These are phyloP conservation scores for Wickerhamomyces strasburgensis DNA, from an alignment of 805 yeast species.

Conservation along the genomic window DNA sequence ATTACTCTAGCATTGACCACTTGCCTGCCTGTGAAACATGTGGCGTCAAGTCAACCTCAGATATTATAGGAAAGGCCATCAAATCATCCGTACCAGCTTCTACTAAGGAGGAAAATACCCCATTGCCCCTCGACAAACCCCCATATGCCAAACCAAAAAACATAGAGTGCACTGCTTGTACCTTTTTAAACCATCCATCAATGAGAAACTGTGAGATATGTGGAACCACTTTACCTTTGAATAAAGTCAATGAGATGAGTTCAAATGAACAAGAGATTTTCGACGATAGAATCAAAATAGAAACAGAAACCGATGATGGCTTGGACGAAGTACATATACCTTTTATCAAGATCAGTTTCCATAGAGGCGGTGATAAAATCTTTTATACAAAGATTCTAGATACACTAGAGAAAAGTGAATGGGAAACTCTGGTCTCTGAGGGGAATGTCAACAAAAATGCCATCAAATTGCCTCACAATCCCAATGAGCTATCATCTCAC, in stretches of 20 bases:
- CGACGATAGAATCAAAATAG: constrained; percentile 29
- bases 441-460: constrained; percentile 27
- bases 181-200: constrained; percentile 80
- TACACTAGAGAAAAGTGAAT: constrained; percentile 44
- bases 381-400: constrained; percentile 44
- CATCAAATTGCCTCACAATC: constrained; percentile 7
- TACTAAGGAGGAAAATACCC: too few relatives aligned
- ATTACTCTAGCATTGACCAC: constrained; percentile 21
- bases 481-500: constrained; percentile 25
- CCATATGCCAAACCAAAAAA: constrained; percentile 1
- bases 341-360: constrained; percentile 67
- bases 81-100: too few relatives aligned
- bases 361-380: constrained; percentile 58
- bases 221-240: constrained; percentile 48
- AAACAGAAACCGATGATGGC: constrained; percentile 29
- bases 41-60: constrained; percentile 47
- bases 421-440: constrained; percentile 37
- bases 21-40: constrained; percentile 54
- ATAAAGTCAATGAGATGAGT: constrained; percentile 20
- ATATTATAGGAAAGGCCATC: constrained; percentile 30
- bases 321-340: constrained; percentile 12
- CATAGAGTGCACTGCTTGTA: constrained; percentile 51
- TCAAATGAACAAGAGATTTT: constrained; percentile 22
- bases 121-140: too few relatives aligned
- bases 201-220: constrained; percentile 82